Evolutionary conservation across 495 filamentous ascomycete species (phyloP), one percentile per base, ranked within the genome.

Genomic region (Aspergillus ostianus): DNA sequence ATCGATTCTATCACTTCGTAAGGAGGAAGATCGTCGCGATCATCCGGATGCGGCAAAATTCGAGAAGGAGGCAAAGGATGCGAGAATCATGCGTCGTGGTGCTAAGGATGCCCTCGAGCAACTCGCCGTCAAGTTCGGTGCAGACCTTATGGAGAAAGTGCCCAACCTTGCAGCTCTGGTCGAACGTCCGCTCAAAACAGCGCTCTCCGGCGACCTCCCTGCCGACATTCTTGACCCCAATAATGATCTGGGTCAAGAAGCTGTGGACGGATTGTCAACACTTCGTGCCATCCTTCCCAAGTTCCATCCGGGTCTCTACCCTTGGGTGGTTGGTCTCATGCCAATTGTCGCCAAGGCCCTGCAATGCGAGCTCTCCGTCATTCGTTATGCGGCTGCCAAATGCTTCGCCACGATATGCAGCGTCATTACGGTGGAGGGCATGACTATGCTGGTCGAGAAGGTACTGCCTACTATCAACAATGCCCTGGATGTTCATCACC

Each of bases 341-440:
- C 93, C 94, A n/a, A 79, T 91, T 49, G 84, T 98, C 53, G 87
- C 89, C 69, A 92, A 88, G 70, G 92, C 89, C 3, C 80, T 98
- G 15, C 91, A 90, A 63, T 96, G 90, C 10, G 82, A 87, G 60
- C 80, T 97, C 9, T 93, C 93, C 12, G 89, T 98, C 0, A 90
- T 98, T 72, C 85, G 94, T 48, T 98, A 98, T 72, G 92, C 93
- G 67, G 94, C 94, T 32, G 95, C 94, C 10, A 98, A 98, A 72
- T 98, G 95, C 70, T 86, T 98, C 70, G 94, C 95, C 9, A 98
- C 93, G 9, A 88, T 97, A 23, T 98, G 95, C 82, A 97, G 93
- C 67, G 90, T 97, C 58, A 92, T 98, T 58, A 91, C 89, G 3
- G 87, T 97, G 18, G 86, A 96, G 53, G 94, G 90, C 29, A 97